These are phyloP conservation scores for Auriscalpium vulgare DNA, from an alignment of 768 basidiomycete species.

Conservation along the genomic window DNA sequence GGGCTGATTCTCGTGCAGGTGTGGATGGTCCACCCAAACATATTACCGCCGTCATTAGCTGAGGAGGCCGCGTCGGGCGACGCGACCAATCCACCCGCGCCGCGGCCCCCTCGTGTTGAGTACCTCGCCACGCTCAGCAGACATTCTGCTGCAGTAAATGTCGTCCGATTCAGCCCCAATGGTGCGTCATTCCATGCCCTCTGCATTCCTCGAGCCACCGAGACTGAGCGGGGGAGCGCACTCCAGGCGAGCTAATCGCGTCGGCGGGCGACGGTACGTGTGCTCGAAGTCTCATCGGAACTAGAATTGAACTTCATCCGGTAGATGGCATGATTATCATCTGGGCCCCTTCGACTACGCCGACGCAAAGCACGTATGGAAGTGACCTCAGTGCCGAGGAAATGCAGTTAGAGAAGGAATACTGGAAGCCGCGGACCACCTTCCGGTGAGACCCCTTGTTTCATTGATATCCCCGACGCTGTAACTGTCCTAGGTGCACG, in stretches of 20 bases:
- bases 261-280: slow-evolving; percentile 92
- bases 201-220: neutral
- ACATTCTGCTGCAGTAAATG: slow-evolving; percentile 94
- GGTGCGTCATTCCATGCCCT: slow-evolving; percentile 38
- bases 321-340: slow-evolving; percentile 96
- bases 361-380: slow-evolving; percentile 70
- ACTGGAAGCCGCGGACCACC: slow-evolving; percentile 85
- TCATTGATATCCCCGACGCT: neutral
- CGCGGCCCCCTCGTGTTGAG: slow-evolving; percentile 81
- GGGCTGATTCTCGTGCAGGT: slow-evolving; percentile 37
- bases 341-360: slow-evolving; percentile 79
- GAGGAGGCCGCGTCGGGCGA: slow-evolving; percentile 32
- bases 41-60: slow-evolving; percentile 52
- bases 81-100: slow-evolving; percentile 24
- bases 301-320: slow-evolving; percentile 8
- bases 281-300: neutral
- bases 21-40: slow-evolving; percentile 94
- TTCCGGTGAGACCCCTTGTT: slow-evolving; percentile 49
- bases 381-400: slow-evolving; percentile 75
- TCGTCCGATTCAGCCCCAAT: slow-evolving; percentile 91
- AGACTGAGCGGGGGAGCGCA: neutral
- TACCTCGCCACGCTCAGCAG: slow-evolving; percentile 90
- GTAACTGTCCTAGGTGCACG: slow-evolving; percentile 52
- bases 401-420: slow-evolving; percentile 84
- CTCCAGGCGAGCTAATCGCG: slow-evolving; percentile 78